Evolutionary conservation across 1,284 basidiomycete genomes (phyloP), one percentile per base, ranked within the genome.

Genomic region (Leccinum olivaceoglutinosum): DNA sequence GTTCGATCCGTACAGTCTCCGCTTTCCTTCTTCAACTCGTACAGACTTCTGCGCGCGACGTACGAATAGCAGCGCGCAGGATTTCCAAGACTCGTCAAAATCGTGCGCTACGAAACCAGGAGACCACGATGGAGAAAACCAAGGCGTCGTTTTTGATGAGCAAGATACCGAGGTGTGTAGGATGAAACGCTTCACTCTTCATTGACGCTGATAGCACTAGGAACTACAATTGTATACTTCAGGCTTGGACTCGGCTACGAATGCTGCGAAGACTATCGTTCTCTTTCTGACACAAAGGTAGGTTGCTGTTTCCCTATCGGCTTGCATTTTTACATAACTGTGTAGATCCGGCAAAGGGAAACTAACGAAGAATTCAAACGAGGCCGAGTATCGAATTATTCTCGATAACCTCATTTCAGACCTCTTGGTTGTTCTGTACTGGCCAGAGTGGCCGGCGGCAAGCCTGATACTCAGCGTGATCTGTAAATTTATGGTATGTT

Each of bases 401-500:
- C 89, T 99, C 64, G 95, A 98, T 70, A 91, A 90, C 66, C 81
- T 98, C 12, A 86, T 98, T 39, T 85, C 87, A 5, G 96, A 99
- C 71, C 79, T 98, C 16, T 81, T 98, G n/a, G 82, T 84, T 14
- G 94, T 96, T 4, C 78, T 98, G 4, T 96, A 92, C 72, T 91
- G 92, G 82, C 95, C 96, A 0, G 96, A 99, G 74, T 99, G 96
- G 95, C 96, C 97, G 1, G 96, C 92, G 7, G 93, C 96, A 1
- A 84, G 88, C 49, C 75, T 97, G 21, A 81, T 97, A 55, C 76
- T 97, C 41, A 84, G 82, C 58, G 88, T 96, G 51, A 83, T 89
- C 7, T 89, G 87, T 68, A 90, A 87, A 73, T 88, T 88, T 67
- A 90, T 97, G 90, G 93, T 93, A 65, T n/a, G 81, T 64, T 25